Conservation (phyloP, 352 stramenopile genomes). For the Pythium graminicola region DNA sequence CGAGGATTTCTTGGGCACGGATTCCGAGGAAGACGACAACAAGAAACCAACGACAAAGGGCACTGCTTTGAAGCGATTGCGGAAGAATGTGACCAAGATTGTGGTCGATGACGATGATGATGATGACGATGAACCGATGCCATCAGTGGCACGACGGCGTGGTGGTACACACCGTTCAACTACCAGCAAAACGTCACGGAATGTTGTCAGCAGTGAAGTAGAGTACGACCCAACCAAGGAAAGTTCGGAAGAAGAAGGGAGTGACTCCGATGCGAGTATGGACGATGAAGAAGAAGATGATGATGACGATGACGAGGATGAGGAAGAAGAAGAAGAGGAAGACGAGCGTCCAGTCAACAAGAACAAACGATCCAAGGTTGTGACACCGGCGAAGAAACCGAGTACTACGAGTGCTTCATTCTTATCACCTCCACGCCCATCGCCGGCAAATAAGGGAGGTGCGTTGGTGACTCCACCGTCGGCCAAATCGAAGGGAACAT, state of each 20-base stretch:
- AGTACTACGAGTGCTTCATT: background rate
- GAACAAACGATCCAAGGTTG: slow-evolving; percentile 18
- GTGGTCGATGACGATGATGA: slow-evolving; percentile 80
- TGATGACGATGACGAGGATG: slow-evolving; percentile 39
- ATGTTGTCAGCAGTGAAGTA: slow-evolving; percentile 44
- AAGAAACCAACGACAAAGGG: slow-evolving; percentile 30
- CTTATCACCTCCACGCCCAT: slow-evolving; percentile 11
- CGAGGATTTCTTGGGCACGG: slow-evolving; percentile 66
- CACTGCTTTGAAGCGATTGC: slow-evolving; percentile 19
- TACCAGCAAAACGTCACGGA: no score
- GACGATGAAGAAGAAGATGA: slow-evolving; percentile 19
- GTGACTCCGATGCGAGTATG: slow-evolving; percentile 22
- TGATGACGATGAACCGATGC: slow-evolving; percentile 44
- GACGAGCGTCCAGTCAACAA: slow-evolving; percentile 39
- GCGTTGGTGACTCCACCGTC: slow-evolving; percentile 17
- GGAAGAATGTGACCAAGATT: slow-evolving; percentile 32
- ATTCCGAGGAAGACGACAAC: slow-evolving; percentile 51
- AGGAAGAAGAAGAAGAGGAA: slow-evolving; percentile 39
- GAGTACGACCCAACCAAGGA: slow-evolving; percentile 28
- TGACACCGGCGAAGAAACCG: slow-evolving; percentile 17
- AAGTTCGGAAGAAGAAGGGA: slow-evolving; percentile 23
- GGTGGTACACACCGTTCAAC: no score
- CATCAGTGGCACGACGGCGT: no score
- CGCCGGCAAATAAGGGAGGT: slow-evolving; percentile 2
- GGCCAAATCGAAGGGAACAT: slow-evolving; percentile 13